phyloP scores from a whole-genome alignment of 1,284 basidiomycete genomes.

The Austroboletus niveus region DNA sequence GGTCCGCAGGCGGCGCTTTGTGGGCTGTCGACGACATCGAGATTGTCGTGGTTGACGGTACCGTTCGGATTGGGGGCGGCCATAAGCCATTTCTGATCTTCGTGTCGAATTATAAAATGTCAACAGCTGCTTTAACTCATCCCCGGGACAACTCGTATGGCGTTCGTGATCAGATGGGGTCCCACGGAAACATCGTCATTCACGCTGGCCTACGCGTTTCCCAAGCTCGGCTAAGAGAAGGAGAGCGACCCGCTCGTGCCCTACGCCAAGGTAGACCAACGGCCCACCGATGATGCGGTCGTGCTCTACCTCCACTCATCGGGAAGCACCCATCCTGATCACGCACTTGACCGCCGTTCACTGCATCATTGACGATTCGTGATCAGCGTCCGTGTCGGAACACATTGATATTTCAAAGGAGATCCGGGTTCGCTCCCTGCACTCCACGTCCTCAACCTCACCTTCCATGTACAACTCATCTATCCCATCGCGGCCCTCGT shows the following conservation, averaged over 20 bases:
- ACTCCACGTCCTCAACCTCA: too few species aligned
- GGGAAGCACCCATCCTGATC: background rate
- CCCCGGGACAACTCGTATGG: background rate
- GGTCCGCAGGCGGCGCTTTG: too few species aligned
- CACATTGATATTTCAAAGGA: too few species aligned
- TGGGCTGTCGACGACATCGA: too few species aligned
- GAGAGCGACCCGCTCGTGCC: background rate
- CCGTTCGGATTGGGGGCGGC: too few species aligned
- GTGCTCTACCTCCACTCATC: background rate
- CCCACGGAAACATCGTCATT: background rate
- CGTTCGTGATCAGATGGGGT: background rate
- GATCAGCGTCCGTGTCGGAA: background rate
- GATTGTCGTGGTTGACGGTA: too few species aligned
- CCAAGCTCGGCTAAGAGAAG: background rate
- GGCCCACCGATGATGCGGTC: background rate
- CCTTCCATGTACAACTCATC: background rate
- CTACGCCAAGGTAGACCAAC: background rate
- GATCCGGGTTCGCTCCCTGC: too few species aligned
- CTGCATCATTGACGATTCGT: background rate
- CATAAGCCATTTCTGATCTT: too few species aligned
- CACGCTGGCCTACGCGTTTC: background rate
- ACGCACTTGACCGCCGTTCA: background rate
- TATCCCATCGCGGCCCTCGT: background rate
- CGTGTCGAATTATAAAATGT: background rate
- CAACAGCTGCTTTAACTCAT: background rate